Base-by-base conservation (phyloP, 2,329 filamentous ascomycete species). In the Hypoxylon sp. region DNA sequence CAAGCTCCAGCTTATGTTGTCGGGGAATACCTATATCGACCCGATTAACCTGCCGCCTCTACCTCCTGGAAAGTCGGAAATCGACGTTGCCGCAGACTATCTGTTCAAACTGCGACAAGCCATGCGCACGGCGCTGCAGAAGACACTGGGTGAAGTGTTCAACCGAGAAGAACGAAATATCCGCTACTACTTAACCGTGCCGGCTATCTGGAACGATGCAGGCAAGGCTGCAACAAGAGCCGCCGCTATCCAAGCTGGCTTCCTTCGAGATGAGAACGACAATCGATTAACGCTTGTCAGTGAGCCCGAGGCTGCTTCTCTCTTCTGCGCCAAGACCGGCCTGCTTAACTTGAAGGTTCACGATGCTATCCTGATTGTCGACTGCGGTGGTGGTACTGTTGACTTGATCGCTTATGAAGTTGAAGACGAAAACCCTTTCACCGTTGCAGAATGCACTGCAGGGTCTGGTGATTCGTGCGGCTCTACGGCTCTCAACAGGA, bases 371-470 rank as follows among this genome's bases (percentile, higher is more conserved):
- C 84, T 98, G 55, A 98, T 98, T 78, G 96, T 98, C 72, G 96
- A 98, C 82, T 99, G 96, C 76, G 96, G 96, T 83, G 96, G 95
- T 83, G 96, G 96, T 79, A 98, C 96, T 4, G 96, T 99, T 73
- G 96, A 99, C 89, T 86, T 99, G 85, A 98, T 98, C 77, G 96
- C 96, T 21, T 98, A 99, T 79, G 95, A 98, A 79, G 95, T 99
- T 65, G 96, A 98, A 78, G 96, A 98, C 78, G 96, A 98, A 81
- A 93, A 93, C 72, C 96, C 96, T 0, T 98, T 98, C 80, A 97
- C 94, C 21, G 95, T 99, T 21, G 94, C 94, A 57, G 96, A 98
- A 81, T 98, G 96, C 79, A 99, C 96, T 58, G 94, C 95, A 68
- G 96, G 96, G 65, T 98, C 95, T 54, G 96, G 96, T 78, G 96